Conservation (phyloP, 306 rosid genomes). For the Benincasa hispida region DNA sequence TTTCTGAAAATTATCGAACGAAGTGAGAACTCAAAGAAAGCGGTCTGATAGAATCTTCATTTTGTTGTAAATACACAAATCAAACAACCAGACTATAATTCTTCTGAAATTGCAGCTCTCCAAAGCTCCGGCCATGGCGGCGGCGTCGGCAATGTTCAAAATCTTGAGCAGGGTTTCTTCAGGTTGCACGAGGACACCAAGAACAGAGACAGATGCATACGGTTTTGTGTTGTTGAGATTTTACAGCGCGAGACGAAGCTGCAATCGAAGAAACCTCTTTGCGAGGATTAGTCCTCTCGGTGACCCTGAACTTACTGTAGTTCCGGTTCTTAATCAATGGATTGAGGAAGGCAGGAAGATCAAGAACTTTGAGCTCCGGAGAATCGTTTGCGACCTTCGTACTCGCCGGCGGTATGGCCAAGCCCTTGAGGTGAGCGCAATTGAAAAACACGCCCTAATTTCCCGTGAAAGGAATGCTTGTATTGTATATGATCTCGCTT, state of each 20-base stretch:
- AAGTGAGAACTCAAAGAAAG: too few species aligned
- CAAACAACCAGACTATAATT: too few species aligned
- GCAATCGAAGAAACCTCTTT: slow-evolving; percentile 24
- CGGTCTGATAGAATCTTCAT: too few species aligned
- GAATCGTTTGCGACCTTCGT: slow-evolving; percentile 35
- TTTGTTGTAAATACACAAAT: too few species aligned
- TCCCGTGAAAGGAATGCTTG: background rate
- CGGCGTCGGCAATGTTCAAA: slow-evolving; percentile 10
- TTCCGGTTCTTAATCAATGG: slow-evolving; percentile 53
- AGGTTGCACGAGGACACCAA: slow-evolving; percentile 5
- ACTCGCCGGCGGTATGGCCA: slow-evolving; percentile 32
- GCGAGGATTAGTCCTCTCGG: slow-evolving; percentile 51
- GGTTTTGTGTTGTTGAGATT: slow-evolving; percentile 8
- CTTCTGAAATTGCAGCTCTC: too few species aligned
- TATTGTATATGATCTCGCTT: background rate
- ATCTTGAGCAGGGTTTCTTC: slow-evolving; percentile 11
- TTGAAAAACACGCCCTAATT: background rate
- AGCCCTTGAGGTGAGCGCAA: slow-evolving; percentile 40
- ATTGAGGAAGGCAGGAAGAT: slow-evolving; percentile 25
- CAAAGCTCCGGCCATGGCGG: background rate
- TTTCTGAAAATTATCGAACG: too few species aligned
- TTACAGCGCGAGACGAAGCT: slow-evolving; percentile 11
- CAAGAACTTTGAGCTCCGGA: slow-evolving; percentile 12
- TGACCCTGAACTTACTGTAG: slow-evolving; percentile 38
- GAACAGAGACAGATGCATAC: background rate